Evolutionary conservation across 164 flowering plant genomes (phyloP).

Genomic region (Vitis cinerea): DNA sequence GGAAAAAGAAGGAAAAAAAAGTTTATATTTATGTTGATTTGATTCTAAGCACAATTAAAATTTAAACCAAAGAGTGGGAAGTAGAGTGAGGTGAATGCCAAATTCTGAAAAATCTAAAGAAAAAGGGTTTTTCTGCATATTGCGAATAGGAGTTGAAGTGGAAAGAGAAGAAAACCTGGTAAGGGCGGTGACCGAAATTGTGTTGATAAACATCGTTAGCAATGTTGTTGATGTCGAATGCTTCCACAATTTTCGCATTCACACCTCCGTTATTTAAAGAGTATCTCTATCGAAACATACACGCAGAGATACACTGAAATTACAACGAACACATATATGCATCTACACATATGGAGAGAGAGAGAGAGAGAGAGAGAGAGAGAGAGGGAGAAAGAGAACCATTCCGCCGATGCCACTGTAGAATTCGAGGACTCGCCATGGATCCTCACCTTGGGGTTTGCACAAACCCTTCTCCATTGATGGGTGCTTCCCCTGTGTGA

Average conservation of each 20-base stretch:
- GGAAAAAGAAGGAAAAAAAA: background rate
- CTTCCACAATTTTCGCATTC: conserved; percentile 68
- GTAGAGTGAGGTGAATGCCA: too few species aligned
- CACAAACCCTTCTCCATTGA: conserved; percentile 18
- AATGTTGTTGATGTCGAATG: conserved; percentile 80
- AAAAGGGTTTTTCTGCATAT: background rate
- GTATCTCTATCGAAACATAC: conserved; percentile 50
- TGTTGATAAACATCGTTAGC: conserved; percentile 86
- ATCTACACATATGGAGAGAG: background rate
- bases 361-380: background rate
- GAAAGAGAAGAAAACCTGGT: conserved; percentile 43
- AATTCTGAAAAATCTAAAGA: too few species aligned
- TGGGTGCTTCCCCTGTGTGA: background rate
- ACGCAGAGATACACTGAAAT: too few species aligned
- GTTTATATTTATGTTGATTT: too few species aligned
- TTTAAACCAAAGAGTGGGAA: too few species aligned
- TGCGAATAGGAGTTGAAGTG: background rate
- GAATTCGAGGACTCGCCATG: conserved; percentile 79
- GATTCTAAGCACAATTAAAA: too few species aligned
- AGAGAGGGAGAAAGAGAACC: conserved; percentile 38
- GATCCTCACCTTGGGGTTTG: conserved; percentile 20
- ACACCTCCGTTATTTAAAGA: conserved; percentile 62
- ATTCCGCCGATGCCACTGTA: conserved; percentile 97
- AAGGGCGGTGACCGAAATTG: conserved; percentile 86
- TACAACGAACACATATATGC: background rate